Percentiles rank a stretch among this genome's conserved stretches.
These are phyloP conservation scores for Mesembryanthemum crystallinum DNA, from an alignment of 148 eudicot species.

Conservation along the genomic window DNA sequence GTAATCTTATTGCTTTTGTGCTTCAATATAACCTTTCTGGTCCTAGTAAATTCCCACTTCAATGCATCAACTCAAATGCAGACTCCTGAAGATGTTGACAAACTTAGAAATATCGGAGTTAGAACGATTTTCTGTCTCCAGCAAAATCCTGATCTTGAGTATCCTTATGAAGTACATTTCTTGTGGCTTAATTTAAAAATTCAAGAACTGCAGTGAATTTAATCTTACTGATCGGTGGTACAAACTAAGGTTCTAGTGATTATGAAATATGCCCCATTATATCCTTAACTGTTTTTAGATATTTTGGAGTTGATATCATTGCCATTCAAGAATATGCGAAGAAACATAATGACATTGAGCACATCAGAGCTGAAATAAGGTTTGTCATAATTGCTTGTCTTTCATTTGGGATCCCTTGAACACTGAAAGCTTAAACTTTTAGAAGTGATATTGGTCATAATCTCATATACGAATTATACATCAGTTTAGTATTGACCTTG, in stretches of 20 bases:
- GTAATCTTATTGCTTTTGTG: constrained; percentile 32
- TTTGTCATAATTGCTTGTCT: constrained; percentile 11
- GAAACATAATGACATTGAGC: constrained; percentile 67
- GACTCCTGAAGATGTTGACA: constrained; percentile 93
- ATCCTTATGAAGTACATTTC: constrained; percentile 39
- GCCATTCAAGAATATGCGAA: constrained; percentile 75
- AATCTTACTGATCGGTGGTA: neutral
- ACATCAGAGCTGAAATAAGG: constrained; percentile 98
- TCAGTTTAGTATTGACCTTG: neutral
- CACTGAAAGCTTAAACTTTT: neutral
- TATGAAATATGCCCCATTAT: neutral
- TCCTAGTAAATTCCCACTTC: constrained; percentile 9
- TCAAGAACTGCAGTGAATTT: neutral
- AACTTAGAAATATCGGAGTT: constrained; percentile 75
- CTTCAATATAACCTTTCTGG: neutral
- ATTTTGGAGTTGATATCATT: constrained; percentile 83
- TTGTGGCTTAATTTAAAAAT: constrained; percentile 1
- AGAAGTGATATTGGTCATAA: neutral
- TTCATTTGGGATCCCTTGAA: neutral
- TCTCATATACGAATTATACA: neutral
- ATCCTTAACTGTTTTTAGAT: constrained; percentile 62
- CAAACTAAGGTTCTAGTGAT: neutral
- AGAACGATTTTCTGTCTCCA: constrained; percentile 92
- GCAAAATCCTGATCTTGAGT: constrained; percentile 93
- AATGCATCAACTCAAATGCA: constrained; percentile 34